Percentiles rank a stretch among this genome's conserved stretches.
These are phyloP conservation scores for Exophiala oligosperma DNA, from an alignment of 2,329 filamentous ascomycete genomes.

Conservation along the genomic window DNA sequence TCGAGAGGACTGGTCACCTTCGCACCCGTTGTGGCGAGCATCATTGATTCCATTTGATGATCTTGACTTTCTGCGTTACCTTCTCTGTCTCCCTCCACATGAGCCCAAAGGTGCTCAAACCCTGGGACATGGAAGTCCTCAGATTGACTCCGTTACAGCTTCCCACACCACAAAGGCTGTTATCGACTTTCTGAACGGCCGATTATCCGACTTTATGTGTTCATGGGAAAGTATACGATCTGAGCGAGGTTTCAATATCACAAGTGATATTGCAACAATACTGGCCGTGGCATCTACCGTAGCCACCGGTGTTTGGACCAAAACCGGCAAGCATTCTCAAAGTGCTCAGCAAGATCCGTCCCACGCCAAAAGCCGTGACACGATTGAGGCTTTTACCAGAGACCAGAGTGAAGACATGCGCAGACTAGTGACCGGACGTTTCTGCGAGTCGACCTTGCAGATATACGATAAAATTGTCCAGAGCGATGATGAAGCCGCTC, in stretches of 20 bases:
- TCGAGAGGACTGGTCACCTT: slow-evolving; percentile 17
- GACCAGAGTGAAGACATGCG: slow-evolving; percentile 1
- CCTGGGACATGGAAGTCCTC: background rate
- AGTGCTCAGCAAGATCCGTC: slow-evolving; percentile 1
- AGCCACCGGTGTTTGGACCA: slow-evolving; percentile 11
- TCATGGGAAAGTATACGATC: slow-evolving; percentile 44
- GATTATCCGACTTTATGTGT: slow-evolving; percentile 47
- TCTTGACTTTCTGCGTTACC: slow-evolving; percentile 13
- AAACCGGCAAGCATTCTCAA: background rate
- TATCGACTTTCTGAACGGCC: slow-evolving; percentile 47
- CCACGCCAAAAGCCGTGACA: slow-evolving; percentile 6
- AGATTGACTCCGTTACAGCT: slow-evolving; percentile 11
- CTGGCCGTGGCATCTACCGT: slow-evolving; percentile 12
- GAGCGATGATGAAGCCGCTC: background rate
- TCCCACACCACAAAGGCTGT: slow-evolving; percentile 36
- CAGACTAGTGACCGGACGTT: slow-evolving; percentile 8
- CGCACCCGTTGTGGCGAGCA: slow-evolving; percentile 12
- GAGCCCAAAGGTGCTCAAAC: background rate
- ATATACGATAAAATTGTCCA: slow-evolving; percentile 10
- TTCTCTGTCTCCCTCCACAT: slow-evolving; percentile 3
- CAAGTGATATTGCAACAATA: slow-evolving; percentile 42
- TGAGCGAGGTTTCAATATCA: slow-evolving; percentile 48
- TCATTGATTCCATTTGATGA: slow-evolving; percentile 7
- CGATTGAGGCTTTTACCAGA: slow-evolving; percentile 9
- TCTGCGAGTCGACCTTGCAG: slow-evolving; percentile 10